These are phyloP conservation scores for Rhodotorula sp. DNA, from an alignment of 1,284 basidiomycete species.

Conservation along the genomic window DNA sequence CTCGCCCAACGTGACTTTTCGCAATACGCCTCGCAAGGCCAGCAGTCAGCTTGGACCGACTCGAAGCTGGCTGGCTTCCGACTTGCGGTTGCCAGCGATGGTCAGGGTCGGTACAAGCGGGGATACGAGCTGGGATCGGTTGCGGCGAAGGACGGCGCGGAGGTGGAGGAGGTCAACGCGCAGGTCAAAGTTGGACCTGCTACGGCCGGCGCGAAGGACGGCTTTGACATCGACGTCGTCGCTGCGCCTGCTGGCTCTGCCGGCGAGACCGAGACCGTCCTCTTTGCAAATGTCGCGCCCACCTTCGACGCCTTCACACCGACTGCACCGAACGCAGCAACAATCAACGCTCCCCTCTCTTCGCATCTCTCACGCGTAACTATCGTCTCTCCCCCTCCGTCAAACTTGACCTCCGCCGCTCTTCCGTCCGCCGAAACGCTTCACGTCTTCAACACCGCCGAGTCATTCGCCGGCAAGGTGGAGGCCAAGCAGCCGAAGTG, in stretches of 20 bases:
- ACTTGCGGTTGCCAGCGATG: background rate
- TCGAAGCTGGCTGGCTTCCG: slow-evolving; percentile 34
- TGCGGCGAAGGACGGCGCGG: background rate
- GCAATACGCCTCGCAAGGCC: slow-evolving; percentile 7
- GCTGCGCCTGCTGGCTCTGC: slow-evolving; percentile 1
- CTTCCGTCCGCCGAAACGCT: slow-evolving; percentile 13
- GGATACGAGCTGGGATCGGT: slow-evolving; percentile 9
- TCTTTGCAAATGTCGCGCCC: slow-evolving; percentile 4
- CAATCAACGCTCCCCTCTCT: background rate
- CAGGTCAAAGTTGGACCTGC: slow-evolving; percentile 6
- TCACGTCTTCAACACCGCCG: slow-evolving; percentile 32
- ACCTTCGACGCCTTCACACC: background rate
- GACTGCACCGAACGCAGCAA: background rate
- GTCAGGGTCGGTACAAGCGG: slow-evolving; percentile 9
- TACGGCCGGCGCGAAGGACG: background rate
- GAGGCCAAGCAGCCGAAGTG: slow-evolving; percentile 29
- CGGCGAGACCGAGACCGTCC: background rate
- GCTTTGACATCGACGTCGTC: slow-evolving; percentile 16
- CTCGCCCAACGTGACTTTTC: slow-evolving; percentile 62
- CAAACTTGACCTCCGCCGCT: background rate
- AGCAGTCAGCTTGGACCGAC: slow-evolving; percentile 21
- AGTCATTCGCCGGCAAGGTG: slow-evolving; percentile 25
- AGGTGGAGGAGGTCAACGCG: background rate
- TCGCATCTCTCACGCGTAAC: slow-evolving; percentile 21
- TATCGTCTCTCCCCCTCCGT: slow-evolving; percentile 21